These are phyloP conservation scores for Crithidia sp. DNA, from an alignment of 208 protist species.

Conservation along the genomic window DNA sequence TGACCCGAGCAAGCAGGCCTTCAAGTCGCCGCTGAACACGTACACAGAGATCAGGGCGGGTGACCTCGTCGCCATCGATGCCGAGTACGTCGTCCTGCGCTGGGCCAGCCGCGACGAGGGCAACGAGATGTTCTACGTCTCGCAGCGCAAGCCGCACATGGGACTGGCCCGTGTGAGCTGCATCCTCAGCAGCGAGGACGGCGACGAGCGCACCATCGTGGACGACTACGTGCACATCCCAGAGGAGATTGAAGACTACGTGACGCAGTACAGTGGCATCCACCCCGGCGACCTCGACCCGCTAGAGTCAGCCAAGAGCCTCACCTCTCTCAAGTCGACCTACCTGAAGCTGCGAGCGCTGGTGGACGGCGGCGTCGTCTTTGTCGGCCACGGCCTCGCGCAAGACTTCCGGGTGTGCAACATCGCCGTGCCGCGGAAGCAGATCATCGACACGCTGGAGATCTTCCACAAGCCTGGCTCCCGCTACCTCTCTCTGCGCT, in stretches of 20 bases:
- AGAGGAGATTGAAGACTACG: constrained; percentile 89
- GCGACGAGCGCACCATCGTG: constrained; percentile 87
- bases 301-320: constrained; percentile 81
- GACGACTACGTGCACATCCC: constrained; percentile 92
- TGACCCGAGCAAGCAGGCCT: constrained; percentile 56
- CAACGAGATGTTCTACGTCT: constrained; percentile 47
- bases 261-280: constrained; percentile 95
- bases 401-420: constrained; percentile 98
- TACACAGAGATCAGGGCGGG: constrained; percentile 75
- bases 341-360: constrained; percentile 95
- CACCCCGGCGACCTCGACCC: constrained; percentile 95
- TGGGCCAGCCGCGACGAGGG: constrained; percentile 63
- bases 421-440: constrained; percentile 93
- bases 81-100: constrained; percentile 89
- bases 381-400: constrained; percentile 96
- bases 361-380: constrained; percentile 91
- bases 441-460: constrained; percentile 97
- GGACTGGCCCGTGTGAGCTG: constrained; percentile 88
- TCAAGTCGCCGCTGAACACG: constrained; percentile 70
- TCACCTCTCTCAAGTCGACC: constrained; percentile 95
- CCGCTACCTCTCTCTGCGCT: constrained; percentile 94
- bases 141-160: constrained; percentile 81
- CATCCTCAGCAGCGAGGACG: constrained; percentile 75
- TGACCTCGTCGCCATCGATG: constrained; percentile 88
- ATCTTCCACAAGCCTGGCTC: constrained; percentile 92